phyloP scores from a whole-genome alignment of 768 basidiomycete species.

The Suillus placidus region DNA sequence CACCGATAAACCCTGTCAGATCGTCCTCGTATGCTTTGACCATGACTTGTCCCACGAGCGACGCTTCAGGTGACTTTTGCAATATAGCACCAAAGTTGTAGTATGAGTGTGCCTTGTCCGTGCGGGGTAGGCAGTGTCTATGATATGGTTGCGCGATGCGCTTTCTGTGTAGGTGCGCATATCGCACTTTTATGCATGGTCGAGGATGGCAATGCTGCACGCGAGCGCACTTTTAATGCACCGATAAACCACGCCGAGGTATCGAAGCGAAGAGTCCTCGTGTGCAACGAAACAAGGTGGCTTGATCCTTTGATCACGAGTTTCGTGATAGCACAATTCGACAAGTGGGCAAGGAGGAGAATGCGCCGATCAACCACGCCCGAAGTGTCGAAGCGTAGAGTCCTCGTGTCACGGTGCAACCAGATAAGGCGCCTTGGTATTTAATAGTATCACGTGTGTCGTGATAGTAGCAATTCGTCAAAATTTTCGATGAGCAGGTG shows the following conservation, averaged over 20 bases:
- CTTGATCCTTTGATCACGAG: constrained; percentile 8
- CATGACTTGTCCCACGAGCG: constrained; percentile 5
- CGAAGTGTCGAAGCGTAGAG: neutral
- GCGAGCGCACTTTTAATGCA: neutral
- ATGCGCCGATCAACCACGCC: constrained; percentile 6
- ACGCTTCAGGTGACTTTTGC: neutral
- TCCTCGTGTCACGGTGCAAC: constrained; percentile 2
- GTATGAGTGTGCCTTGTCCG: neutral
- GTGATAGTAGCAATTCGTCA: neutral
- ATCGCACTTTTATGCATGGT: neutral
- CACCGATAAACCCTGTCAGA: constrained; percentile 13
- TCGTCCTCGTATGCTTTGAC: constrained; percentile 11
- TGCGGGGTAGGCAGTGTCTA: neutral
- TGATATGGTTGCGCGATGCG: neutral
- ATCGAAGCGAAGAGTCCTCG: neutral
- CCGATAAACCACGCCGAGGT: constrained; percentile 6
- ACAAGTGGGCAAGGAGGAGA: neutral
- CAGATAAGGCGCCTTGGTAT: constrained; percentile 4
- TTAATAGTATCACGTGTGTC: neutral
- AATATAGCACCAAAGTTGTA: neutral
- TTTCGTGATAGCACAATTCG: neutral
- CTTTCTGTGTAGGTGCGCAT: neutral
- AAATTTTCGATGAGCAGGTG: neutral
- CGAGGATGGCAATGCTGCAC: constrained; percentile 4
- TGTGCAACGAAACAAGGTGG: neutral